Evolutionary conservation across 2,329 filamentous ascomycete genomes (phyloP).

Genomic region (Fusarium gaditjirri): DNA sequence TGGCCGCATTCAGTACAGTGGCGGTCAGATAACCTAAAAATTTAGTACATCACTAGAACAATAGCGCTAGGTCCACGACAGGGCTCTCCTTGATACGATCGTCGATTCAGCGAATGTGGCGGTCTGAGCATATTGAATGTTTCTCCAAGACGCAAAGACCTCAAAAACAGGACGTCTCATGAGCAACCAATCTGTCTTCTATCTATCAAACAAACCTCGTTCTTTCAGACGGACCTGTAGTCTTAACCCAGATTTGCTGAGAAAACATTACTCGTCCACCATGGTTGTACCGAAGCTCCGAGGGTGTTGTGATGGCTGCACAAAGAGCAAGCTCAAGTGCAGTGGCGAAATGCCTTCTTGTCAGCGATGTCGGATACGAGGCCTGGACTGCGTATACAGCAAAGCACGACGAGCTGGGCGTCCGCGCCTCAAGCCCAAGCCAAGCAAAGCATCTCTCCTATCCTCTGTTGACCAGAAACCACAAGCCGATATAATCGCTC

Average conservation of each 20-base stretch:
- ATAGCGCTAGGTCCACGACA: background rate
- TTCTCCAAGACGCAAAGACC: background rate
- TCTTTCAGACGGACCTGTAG: rapidly evolving
- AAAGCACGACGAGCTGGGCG: background rate
- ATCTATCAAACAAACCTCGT: rapidly evolving
- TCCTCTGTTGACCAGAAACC: background rate
- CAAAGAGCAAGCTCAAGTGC: background rate
- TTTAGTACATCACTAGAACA: background rate
- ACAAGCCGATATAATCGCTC: rapidly evolving
- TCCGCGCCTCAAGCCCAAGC: background rate
- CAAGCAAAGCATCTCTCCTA: background rate
- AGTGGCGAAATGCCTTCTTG: background rate
- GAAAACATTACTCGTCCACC: rapidly evolving
- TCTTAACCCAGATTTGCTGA: background rate
- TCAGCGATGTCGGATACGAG: background rate
- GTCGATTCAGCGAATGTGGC: background rate
- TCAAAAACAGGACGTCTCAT: background rate
- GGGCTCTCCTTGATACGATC: background rate
- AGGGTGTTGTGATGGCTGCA: background rate
- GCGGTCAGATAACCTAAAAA: background rate
- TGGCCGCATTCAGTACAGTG: background rate
- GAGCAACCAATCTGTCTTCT: background rate
- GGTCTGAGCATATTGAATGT: background rate
- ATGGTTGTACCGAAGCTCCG: background rate
- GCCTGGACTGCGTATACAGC: background rate